Evolutionary conservation across 495 filamentous ascomycete genomes (phyloP), one percentile per base, ranked within the genome.

Genomic region (Margaritispora aquatica): DNA sequence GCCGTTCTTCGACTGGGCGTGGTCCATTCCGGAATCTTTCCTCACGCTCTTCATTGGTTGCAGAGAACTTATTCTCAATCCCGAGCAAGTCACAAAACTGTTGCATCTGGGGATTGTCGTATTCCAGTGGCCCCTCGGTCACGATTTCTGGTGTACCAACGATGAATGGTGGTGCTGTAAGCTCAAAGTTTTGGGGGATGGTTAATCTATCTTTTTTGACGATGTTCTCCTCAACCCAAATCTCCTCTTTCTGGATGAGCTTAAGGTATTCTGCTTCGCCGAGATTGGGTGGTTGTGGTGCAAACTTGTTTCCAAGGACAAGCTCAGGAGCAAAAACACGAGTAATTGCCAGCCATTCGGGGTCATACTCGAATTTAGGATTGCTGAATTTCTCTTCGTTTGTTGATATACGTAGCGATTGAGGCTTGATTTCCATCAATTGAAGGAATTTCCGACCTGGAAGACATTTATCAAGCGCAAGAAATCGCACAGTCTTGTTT

Each of bases 341-440:
- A 1, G 86, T 89, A 62, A 98, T 96, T 8, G 94, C 87, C 2
- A 97, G 83, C 92, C 92, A 98, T 74, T 98, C 94, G 26, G 85
- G 84, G 70, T 98, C 94, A 69, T 97, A 97, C 29, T 83, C 71
- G 2, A 97, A 81, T 5, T 70, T 66, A 8, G 65, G 68, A 46
- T 56, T 62, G n/a, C n/a, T 26, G 52, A n/a, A 24, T 55, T 38
- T 3, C 65, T 56, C 17, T 60, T 55, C 1, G 19, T 44, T 13
- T n/a, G 44, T 13, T 13, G 59, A 50, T 11, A 69, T 21, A 19
- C 15, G 1, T 38, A 4, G 54, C 2, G 73, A 60, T 22, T 77
- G 53, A 2, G 86, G 75, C 0, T 66, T 29, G 26, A 95, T 73
- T 17, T 84, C 77, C 19, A 87, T 69, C 3, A 97, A 74, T 59